Conservation (phyloP, 2,329 filamentous ascomycete species). For the Hymenotorrendiella dingleyae region DNA sequence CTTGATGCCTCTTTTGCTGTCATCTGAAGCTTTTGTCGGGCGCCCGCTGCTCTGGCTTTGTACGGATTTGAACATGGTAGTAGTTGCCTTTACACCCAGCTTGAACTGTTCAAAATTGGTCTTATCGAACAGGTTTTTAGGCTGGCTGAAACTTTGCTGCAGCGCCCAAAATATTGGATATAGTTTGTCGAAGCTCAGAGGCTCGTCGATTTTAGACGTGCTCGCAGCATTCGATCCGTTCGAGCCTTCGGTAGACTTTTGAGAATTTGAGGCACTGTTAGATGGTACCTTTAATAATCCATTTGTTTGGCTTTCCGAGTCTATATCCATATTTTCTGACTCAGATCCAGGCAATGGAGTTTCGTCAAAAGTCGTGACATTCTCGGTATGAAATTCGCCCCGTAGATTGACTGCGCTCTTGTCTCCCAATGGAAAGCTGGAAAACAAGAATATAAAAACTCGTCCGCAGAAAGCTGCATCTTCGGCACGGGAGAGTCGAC, state of each 20-base stretch:
- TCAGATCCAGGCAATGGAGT: slow-evolving; percentile 33
- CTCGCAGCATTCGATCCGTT: slow-evolving; percentile 25
- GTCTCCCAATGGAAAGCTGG: slow-evolving; percentile 93
- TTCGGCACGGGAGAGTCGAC: slow-evolving; percentile 87
- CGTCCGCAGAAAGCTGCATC: slow-evolving; percentile 96
- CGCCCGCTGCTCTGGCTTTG: slow-evolving; percentile 41
- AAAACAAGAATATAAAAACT: slow-evolving; percentile 98
- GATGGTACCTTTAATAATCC: slow-evolving; percentile 23
- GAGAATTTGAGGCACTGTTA: slow-evolving; percentile 18
- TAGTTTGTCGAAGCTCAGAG: slow-evolving; percentile 62
- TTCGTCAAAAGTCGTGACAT: slow-evolving; percentile 79
- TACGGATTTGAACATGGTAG: slow-evolving; percentile 71
- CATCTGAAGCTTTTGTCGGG: slow-evolving; percentile 51
- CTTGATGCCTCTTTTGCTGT: slow-evolving; percentile 60
- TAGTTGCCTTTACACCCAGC: slow-evolving; percentile 53
- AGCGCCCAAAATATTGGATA: slow-evolving; percentile 94
- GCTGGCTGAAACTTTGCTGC: slow-evolving; percentile 87
- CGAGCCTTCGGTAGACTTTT: slow-evolving; percentile 2
- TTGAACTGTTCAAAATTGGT: slow-evolving; percentile 63
- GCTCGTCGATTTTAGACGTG: slow-evolving; percentile 40
- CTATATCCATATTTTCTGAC: slow-evolving; percentile 60
- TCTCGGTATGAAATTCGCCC: slow-evolving; percentile 93
- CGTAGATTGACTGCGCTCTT: slow-evolving; percentile 95
- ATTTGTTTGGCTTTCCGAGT: slow-evolving; percentile 38
- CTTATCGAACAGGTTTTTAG: slow-evolving; percentile 71